Percentiles rank a stretch among this genome's conserved stretches.
These are phyloP conservation scores for Bacidia rubella DNA, from an alignment of 495 filamentous ascomycete genomes.

Conservation along the genomic window DNA sequence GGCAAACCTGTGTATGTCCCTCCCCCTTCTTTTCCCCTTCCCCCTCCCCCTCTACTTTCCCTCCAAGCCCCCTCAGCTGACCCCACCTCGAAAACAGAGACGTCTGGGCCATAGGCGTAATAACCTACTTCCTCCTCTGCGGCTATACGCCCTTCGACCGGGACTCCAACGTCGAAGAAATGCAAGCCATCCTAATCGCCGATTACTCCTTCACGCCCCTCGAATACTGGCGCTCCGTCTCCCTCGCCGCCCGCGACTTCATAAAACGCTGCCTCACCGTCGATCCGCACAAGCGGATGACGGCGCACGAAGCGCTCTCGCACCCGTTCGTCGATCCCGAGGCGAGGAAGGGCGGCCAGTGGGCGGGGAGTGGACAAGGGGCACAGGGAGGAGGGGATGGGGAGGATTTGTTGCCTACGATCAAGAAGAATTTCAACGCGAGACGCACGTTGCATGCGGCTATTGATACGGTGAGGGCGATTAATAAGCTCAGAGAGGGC, in stretches of 20 bases:
- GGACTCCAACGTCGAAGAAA: slow-evolving; percentile 93
- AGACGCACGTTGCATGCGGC: slow-evolving; percentile 85
- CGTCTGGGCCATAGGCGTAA: slow-evolving; percentile 70
- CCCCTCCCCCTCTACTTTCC: background rate
- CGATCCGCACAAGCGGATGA: slow-evolving; percentile 75
- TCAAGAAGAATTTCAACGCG: slow-evolving; percentile 99
- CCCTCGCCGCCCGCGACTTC: slow-evolving; percentile 74
- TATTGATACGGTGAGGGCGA: slow-evolving; percentile 95
- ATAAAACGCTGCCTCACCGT: slow-evolving; percentile 80
- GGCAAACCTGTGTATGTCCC: slow-evolving; percentile 60
- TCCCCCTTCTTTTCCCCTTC: background rate
- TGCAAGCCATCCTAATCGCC: slow-evolving; percentile 94
- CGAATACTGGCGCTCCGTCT: slow-evolving; percentile 94
- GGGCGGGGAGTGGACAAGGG: slow-evolving; percentile 20
- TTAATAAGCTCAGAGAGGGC: slow-evolving; percentile 88
- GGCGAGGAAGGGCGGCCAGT: slow-evolving; percentile 12
- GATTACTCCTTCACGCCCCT: slow-evolving; percentile 93
- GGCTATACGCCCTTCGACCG: slow-evolving; percentile 98
- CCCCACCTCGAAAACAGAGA: slow-evolving; percentile 33
- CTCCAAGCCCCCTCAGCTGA: background rate
- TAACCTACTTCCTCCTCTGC: slow-evolving; percentile 92
- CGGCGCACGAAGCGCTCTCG: slow-evolving; percentile 82
- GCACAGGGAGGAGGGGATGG: too few species aligned
- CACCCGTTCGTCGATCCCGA: slow-evolving; percentile 68
- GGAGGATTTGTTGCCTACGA: slow-evolving; percentile 72